Evolutionary conservation across 1,139 yeast genomes (phyloP), one percentile per base, ranked within the genome.

Genomic region (Arxiozyma slooffiae): DNA sequence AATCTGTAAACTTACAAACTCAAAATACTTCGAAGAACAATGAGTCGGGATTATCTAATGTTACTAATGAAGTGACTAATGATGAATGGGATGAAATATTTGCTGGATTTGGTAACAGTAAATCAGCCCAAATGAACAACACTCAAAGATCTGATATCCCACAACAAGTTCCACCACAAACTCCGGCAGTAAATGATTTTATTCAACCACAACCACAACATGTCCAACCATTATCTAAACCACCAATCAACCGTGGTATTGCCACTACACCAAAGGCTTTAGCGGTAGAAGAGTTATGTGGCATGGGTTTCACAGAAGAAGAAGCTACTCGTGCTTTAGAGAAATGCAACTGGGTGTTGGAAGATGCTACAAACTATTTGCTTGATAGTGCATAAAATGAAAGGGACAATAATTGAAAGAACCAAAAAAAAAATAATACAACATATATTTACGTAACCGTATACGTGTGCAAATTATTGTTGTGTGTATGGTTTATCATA

Each of bases 51-150:
- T 20, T 11, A 16, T 16, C 48, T 6, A 40, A 52, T 22, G 52
- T 55, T 22, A 62, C 62, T 22, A 39, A 20, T 30, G 43, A 36
- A 45, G 60, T 62, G 16, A 65, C 63, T 36, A 77, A 78, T 52
- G 95, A 87, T 61, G 97, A 89, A 67, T 89, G 97, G 97, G 96
- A 89, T 61, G 94, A 88, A 67, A 75, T 89, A 36, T 89, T 89
- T 72, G 94, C 95, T 2, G 96, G 95, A 0, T 85, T 88, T 64
- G 92, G 92, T 34, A 85, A 82, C 60, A 74, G 59, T 2, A 59
- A 57, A 16, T 53, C 50, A 36, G 51, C 49, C 4, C 44, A 37
- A 40, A 36, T 46, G 24, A 53, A 48, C 41, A 50, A 34, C 20
- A 47, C 44, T 23, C 46, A 34, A 24, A 39, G 16, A 34, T 44